A percentile compares a stretch with the other conserved stretches of the same genome.
phyloP scores from a whole-genome alignment of 139 green algal genomes.

The Pleodorina starrii region DNA sequence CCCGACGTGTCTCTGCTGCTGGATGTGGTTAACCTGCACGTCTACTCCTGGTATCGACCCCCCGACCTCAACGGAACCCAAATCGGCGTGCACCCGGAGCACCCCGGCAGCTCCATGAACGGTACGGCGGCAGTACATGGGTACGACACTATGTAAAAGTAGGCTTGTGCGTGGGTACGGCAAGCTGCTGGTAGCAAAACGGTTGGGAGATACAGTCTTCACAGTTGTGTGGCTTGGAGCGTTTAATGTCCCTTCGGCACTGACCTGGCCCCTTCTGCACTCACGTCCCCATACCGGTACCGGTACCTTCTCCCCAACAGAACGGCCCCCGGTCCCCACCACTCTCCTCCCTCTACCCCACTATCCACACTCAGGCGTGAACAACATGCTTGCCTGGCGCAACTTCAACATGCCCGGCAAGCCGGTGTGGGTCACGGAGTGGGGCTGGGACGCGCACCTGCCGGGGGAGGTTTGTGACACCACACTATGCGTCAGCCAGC shows the following conservation, averaged over 20 bases:
- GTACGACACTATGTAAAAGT: too few relatives aligned
- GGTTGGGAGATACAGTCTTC: too few relatives aligned
- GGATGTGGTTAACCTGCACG: slow-evolving; percentile 51
- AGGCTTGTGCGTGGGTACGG: too few relatives aligned
- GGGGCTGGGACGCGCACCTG: slow-evolving; percentile 50
- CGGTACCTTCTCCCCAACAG: background rate
- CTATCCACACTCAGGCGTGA: slow-evolving; percentile 7
- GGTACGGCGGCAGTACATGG: too few relatives aligned
- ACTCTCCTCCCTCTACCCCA: background rate
- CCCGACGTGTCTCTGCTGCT: slow-evolving; percentile 24
- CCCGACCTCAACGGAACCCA: background rate
- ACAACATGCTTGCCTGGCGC: slow-evolving; percentile 56
- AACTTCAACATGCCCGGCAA: slow-evolving; percentile 53
- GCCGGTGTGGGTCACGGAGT: slow-evolving; percentile 57
- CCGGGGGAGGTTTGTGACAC: slow-evolving; percentile 45
- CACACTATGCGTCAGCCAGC: slow-evolving; percentile 51
- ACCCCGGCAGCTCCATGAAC: slow-evolving; percentile 51
- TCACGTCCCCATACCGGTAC: background rate
- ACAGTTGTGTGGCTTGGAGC: too few relatives aligned
- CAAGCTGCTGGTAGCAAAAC: too few relatives aligned
- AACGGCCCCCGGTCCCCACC: background rate
- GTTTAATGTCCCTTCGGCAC: too few relatives aligned
- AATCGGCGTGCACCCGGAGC: slow-evolving; percentile 50
- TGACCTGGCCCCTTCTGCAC: too few relatives aligned
- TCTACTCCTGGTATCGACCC: slow-evolving; percentile 36